phyloP scores from a whole-genome alignment of 495 filamentous ascomycete genomes.

The Aspergillus sclerotioniger region DNA sequence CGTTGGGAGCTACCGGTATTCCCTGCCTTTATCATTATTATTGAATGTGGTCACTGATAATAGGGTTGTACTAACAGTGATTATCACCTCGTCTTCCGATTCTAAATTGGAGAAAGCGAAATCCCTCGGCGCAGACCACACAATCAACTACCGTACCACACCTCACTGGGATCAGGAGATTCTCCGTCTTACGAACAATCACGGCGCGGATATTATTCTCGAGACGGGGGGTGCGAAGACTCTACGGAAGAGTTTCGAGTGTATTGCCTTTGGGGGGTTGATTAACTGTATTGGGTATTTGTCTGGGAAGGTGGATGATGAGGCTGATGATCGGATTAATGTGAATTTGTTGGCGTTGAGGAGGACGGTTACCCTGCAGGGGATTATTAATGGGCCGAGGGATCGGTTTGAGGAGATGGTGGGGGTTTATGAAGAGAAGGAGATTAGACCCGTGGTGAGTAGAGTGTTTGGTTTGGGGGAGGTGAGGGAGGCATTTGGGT shows the following conservation, averaged over 20 bases:
- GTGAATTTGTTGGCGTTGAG: constrained; percentile 52
- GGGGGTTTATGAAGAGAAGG: constrained; percentile 54
- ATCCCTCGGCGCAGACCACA: constrained; percentile 52
- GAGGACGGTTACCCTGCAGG: constrained; percentile 53
- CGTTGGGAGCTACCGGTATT: constrained; percentile 63
- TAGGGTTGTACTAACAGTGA: no score
- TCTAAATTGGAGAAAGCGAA: constrained; percentile 63
- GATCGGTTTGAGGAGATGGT: constrained; percentile 63
- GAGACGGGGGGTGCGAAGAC: constrained; percentile 65
- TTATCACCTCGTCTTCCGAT: constrained; percentile 73
- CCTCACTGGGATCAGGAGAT: constrained; percentile 69
- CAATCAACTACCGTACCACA: constrained; percentile 68
- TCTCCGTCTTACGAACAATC: constrained; percentile 54
- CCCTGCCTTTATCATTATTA: no score
- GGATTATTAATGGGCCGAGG: constrained; percentile 59
- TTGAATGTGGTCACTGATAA: no score
- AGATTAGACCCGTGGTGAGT: constrained; percentile 64
- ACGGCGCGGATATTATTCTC: constrained; percentile 67
- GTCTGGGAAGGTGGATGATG: constrained; percentile 51
- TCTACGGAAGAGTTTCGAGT: constrained; percentile 59
- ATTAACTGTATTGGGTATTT: constrained; percentile 69
- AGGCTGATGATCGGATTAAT: constrained; percentile 41
- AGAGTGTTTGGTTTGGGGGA: constrained; percentile 56
- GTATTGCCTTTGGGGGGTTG: constrained; percentile 63
- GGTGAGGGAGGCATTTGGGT: constrained; percentile 48